Base-by-base conservation (phyloP, 208 protist species). In the Acanthamoeba triangularis region DNA sequence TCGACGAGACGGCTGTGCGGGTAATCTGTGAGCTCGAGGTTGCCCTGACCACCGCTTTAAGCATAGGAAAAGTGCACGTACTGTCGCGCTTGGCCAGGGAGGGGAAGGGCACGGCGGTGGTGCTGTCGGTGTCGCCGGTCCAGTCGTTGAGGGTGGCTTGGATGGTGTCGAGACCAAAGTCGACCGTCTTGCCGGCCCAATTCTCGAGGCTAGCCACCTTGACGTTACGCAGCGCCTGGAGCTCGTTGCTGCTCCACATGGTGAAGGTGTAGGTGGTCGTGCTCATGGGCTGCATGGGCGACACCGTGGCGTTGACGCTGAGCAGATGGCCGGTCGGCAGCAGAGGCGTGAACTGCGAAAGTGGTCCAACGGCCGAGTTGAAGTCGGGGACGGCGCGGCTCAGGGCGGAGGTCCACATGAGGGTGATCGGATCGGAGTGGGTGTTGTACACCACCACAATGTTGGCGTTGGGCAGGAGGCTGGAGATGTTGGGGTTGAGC, bases 201-300 rank as follows among this genome's bases (percentile, higher is more conserved):
- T 80, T 80, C 28, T 80, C 33, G 5, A 80, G 69, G 16, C 35
- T 49, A 18, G 69, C 69, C 35, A 80, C 37, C 69, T 44, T 80
- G 33, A 80, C 69, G 69, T 80, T 80, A 30, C 69, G 69, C 6
- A 80, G 69, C 25, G 69, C 1, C 37, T 80, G 30, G 69, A 80
- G 69, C 20, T 80, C 69, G 69, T 80, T 80, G 69, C 37, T 80
- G 69, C 30, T 80, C 69, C 69, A 80, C 35, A 80, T 35, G 37
- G 69, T 47, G 33, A 80, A 80, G 30, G 69, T 80, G 69, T 80
- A 80, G 69, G 69, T 80, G 11, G 69, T 80, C 11, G 69, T 80
- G 69, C 69, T 80, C 69, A 80, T 80, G 69, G 33, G 33, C 69
- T 80, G 69, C 69, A 80, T 80, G 30, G 69, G 69, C 10, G 69